Base-by-base conservation (phyloP, 2,329 filamentous ascomycete genomes). In the Dothistroma pini region DNA sequence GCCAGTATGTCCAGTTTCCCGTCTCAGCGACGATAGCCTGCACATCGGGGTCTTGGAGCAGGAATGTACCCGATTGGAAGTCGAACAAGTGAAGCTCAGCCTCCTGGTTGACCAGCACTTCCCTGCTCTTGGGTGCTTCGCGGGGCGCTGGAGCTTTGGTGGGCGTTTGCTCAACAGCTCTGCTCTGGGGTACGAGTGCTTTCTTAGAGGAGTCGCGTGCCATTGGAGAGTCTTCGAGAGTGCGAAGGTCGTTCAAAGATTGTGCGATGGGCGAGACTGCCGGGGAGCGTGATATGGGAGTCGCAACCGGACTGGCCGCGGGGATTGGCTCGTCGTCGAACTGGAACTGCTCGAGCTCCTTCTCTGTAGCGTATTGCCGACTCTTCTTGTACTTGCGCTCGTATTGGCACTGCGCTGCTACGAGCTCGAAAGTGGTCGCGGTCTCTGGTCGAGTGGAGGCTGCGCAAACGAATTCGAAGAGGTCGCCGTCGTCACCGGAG, bases 381-480 rank as follows among this genome's bases (percentile, higher is more conserved):
- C 86, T 88, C 71, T 88, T 89, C 65, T 91, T 86, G 76, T 95
- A 96, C 76, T 96, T 97, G 72, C 93, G 86, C 79, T 99, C 95
- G 88, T 96, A 99, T 77, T 99, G 95, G 75, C 95, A 97, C 84
- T 97, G 88, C 60, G 90, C 84, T 8, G 95, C 90, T 57, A 91
- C 87, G 57, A 89, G 82, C 72, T 93, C 86, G 75, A 99, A 97
- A 16, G 88, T 85, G 51, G 88, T 83, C 25, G 95, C 88, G 69
- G 93, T 89, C 53, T 86, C 83, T 2, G 86, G 79, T 31, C 86
- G 81, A 48, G 89, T 85, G 12, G 87, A 87, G 44, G 81, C 75
- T 77, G 97, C 95, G 79, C 93, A 97, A 66, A 99, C 90, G 74
- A 97, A 99, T 76, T 99, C 93, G 83, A 91, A 99, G n/a, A 97